A percentile compares a stretch with the other conserved stretches of the same genome.
Conservation (phyloP, 768 basidiomycete species). For the Lyophyllum atratum region DNA sequence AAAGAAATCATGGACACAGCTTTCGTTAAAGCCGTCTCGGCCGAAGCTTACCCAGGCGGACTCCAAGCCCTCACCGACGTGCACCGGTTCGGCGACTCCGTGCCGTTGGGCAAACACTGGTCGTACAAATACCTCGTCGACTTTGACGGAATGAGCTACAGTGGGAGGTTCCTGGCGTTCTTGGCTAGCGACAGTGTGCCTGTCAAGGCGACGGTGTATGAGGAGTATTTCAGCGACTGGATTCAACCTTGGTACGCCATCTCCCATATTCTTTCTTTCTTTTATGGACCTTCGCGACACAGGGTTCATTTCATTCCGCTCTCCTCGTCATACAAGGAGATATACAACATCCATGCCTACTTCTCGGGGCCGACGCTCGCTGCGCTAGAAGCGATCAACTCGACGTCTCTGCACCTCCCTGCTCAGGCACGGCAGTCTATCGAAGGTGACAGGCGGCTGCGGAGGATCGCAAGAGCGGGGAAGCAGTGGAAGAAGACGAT, state of each 20-base stretch:
- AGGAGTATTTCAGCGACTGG: conserved; percentile 91
- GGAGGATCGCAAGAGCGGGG: conserved; percentile 89
- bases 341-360: conserved; percentile 92
- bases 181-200: conserved; percentile 88
- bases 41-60: conserved; percentile 75
- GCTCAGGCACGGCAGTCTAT: conserved; percentile 35
- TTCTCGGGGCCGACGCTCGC: conserved; percentile 83
- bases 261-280: neutral
- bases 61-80: conserved; percentile 51
- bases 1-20: conserved; percentile 83
- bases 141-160: conserved; percentile 95
- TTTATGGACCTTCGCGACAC: conserved; percentile 2
- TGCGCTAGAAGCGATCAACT: conserved; percentile 55
- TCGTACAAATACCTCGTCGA: conserved; percentile 91
- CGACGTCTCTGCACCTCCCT: conserved; percentile 38
- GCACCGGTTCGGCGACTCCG: conserved; percentile 63
- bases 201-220: conserved; percentile 88
- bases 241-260: conserved; percentile 78
- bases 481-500: conserved; percentile 89
- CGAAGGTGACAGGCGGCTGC: conserved; percentile 72
- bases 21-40: conserved; percentile 78
- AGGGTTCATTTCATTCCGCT: conserved; percentile 97
- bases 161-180: conserved; percentile 84
- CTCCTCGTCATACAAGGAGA: conserved; percentile 82
- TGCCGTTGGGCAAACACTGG: conserved; percentile 87